Percentiles rank a stretch among this genome's conserved stretches.
Evolutionary conservation across 495 filamentous ascomycete genomes (phyloP).

Genomic region (Lasiosphaeria miniovina): DNA sequence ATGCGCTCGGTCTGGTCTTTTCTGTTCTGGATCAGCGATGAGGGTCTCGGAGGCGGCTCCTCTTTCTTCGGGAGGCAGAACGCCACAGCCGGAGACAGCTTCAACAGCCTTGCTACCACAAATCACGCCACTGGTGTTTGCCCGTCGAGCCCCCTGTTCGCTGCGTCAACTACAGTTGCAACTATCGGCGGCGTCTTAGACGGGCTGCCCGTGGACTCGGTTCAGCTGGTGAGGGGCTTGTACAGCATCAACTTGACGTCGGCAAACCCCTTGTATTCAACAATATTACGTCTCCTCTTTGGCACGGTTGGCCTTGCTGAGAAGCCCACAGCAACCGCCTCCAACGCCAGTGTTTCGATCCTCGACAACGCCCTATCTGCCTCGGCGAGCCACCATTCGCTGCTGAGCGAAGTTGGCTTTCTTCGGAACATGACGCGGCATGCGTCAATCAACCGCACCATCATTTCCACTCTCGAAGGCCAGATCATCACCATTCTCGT

Average conservation of each 20-base stretch:
- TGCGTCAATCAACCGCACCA: conserved; percentile 68
- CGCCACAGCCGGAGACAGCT: conserved; percentile 6
- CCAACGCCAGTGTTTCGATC: conserved; percentile 13
- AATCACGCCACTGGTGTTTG: conserved; percentile 32
- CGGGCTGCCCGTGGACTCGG: conserved; percentile 25
- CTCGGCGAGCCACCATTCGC: conserved; percentile 33
- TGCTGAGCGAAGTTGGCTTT: conserved; percentile 70
- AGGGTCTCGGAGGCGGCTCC: conserved; percentile 62
- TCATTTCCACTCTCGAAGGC: conserved; percentile 85
- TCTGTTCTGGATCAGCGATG: conserved; percentile 94
- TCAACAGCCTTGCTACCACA: conserved; percentile 13
- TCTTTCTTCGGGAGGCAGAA: conserved; percentile 25
- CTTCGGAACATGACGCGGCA: conserved; percentile 71
- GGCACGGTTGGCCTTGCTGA: conserved; percentile 26
- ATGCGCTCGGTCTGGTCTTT: conserved; percentile 89
- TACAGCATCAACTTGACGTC: conserved; percentile 27
- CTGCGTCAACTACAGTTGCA: conserved; percentile 34
- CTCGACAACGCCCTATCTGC: conserved; percentile 1
- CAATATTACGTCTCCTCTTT: conserved; percentile 27
- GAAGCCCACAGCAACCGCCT: conserved; percentile 13
- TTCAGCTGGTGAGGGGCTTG: conserved; percentile 26
- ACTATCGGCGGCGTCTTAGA: conserved; percentile 31
- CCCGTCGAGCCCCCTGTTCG: conserved; percentile 45
- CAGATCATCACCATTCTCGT: conserved; percentile 89
- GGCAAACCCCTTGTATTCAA: conserved; percentile 26